Base-by-base conservation (phyloP, 2,329 filamentous ascomycete genomes). In the Colletotrichum coccodes region DNA sequence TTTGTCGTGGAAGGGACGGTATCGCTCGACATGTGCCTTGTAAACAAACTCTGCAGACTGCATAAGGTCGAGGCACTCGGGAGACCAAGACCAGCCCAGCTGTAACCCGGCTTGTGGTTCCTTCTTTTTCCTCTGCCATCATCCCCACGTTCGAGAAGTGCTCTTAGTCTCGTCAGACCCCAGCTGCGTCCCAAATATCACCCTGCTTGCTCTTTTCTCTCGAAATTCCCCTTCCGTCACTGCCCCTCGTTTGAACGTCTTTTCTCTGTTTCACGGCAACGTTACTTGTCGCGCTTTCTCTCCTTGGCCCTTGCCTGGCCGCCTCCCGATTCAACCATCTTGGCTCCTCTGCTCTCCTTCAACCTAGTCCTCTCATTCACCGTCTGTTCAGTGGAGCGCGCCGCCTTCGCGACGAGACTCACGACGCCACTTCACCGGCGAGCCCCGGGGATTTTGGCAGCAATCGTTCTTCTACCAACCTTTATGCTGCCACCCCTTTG, bases 11-110 rank as follows among this genome's bases (percentile, higher is more conserved):
- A 40, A 23, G 21, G 36, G 8, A 49, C 57, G 12, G 38, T 60
- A n/a, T 60, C 23, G 56, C 30, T 52, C 23, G n/a, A n/a, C n/a
- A n/a, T n/a, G n/a, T 52, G 12, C 23, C 38, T 40, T 60, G 40
- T 54, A 69, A 60, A 69, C 56, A 69, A 65, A 47, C 54, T 66
- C 61, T 38, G 56, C 42, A 26, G 11, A 30, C 44, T 60, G 44
- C 57, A 60, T 40, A 9, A 30, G 57, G 34, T 32, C 42, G 21
- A 62, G 26, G 36, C 32, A 23, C 16, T 26, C 52, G 21, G 23
- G 28, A 9, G 34, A 40, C 42, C 52, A 50, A 36, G 54, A 36
- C 26, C 36, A 32, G 47, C 8, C 28, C 38, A 57, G 11, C 30
- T 46, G 5, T 32, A n/a, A 38, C 34, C 64, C 52, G 60, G 47